Evolutionary conservation across 495 filamentous ascomycete species (phyloP), one percentile per base, ranked within the genome.

Genomic region (Trichoderma virens): DNA sequence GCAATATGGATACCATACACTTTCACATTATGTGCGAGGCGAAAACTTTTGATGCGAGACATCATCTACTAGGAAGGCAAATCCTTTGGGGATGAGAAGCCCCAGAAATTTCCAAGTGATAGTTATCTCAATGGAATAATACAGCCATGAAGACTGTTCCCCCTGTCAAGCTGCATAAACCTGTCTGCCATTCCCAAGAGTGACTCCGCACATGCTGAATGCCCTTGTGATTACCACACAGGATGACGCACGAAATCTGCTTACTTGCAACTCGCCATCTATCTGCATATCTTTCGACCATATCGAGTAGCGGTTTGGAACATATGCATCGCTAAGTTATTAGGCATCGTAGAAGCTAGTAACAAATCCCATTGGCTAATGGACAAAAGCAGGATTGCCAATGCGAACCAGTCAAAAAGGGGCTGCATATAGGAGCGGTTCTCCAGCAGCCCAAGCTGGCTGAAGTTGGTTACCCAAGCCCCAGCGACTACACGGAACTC

Each of bases 81-180:
- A 8, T 30, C 51, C 51, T 30, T 27, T 47, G 43, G 51, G 20
- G 3, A 56, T 30, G 25, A 61, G 35, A 39, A 61, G 31, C 59
- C n/a, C 18, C 28, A 34, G 13, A 13, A 30, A n/a, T n/a, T 56
- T 56, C 25, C 51, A 27, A 56, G 59, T 34, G 59, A 27, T 61
- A 61, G 59, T 61, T 61, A 34, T 34, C 31, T 61, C 59, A 61
- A 61, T 39, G 59, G 27, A 35, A 61, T 39, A 61, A 61, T 61
- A 61, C 59, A 61, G 59, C 59, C 51, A 56, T 30, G 51, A 56
- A 56, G 51, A 56, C 51, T 56, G 51, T 56, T 56, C 51, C 51
- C 43, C 51, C 41, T 56, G 51, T 56, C 51, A 56, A 14, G 23
- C 28, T 18, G 51, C n/a, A 47, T 20, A 47, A 43, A 0, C 14